phyloP scores from a whole-genome alignment of 164 flowering plant genomes.

The Echeveria elegans region DNA sequence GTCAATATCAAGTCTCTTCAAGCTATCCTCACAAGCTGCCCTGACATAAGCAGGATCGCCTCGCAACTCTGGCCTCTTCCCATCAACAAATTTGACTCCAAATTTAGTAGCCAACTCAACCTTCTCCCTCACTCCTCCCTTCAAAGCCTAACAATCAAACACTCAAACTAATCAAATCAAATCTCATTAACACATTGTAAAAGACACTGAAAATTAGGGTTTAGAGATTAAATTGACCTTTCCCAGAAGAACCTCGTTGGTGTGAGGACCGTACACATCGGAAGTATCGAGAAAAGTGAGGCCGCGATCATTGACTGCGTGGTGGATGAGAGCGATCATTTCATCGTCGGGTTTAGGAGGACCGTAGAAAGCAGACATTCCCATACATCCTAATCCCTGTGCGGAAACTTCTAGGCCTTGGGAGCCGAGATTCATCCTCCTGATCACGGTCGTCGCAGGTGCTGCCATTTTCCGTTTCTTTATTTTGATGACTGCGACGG shows the following conservation, averaged over 20 bases:
- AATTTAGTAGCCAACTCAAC: slow-evolving; percentile 24
- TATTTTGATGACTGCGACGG: neutral
- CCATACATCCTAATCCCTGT: slow-evolving; percentile 19
- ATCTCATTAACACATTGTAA: neutral
- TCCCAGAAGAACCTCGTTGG: slow-evolving; percentile 25
- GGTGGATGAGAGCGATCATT: slow-evolving; percentile 24
- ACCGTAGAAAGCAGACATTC: slow-evolving; percentile 13
- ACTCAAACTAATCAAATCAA: neutral
- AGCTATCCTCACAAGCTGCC: slow-evolving; percentile 16
- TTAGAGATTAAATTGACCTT: slow-evolving; percentile 14
- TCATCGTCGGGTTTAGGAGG: slow-evolving; percentile 20
- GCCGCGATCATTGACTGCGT: slow-evolving; percentile 20
- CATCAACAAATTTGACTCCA: slow-evolving; percentile 7
- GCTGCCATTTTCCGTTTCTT: neutral
- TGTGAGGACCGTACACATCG: slow-evolving; percentile 22
- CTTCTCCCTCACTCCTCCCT: slow-evolving; percentile 17
- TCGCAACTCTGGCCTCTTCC: neutral
- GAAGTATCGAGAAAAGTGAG: slow-evolving; percentile 22
- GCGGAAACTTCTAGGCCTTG: slow-evolving; percentile 20
- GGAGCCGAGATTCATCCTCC: slow-evolving; percentile 18
- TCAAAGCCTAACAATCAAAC: slow-evolving; percentile 17
- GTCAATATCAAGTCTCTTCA: slow-evolving; percentile 16
- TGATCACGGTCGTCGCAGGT: neutral
- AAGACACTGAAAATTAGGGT: too few species aligned
- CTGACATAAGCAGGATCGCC: slow-evolving; percentile 18